Evolutionary conservation across 805 yeast genomes (phyloP), one percentile per base, ranked within the genome.

Genomic region (Barnettozyma salicaria): DNA sequence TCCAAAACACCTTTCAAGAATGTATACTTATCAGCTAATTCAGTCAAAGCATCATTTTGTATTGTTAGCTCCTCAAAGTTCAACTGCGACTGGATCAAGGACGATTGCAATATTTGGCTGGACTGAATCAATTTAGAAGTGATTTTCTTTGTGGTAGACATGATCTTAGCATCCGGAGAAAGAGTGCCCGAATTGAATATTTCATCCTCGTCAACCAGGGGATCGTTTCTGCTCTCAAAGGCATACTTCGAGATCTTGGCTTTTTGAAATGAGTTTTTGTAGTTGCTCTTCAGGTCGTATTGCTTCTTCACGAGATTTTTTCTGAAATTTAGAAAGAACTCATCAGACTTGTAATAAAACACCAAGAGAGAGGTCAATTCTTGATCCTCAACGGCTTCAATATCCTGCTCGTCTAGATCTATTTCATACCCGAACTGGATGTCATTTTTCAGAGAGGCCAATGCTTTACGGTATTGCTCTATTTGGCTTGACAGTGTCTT

Each of bases 131-230:
- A 34, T 10, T 42, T 41, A 4, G 53, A 44, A 7, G 57, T 54
- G 28, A 54, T 54, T 34, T 44, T 48, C 36, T 47, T 52, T 0
- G 52, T 54, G 5, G 58, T 50, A 12, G 42, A 29, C 40, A 52
- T 34, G 7, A 54, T 39, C 23, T 51, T 52, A 6, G 42, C 48
- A 38, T 52, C 53, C 2, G 47, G 43, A 4, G 51, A 31, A 7
- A 41, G 18, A 14, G 18, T 14, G n/a, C 14, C 29, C 10, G 41
- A 13, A 6, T 29, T 37, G 12, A n/a, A 10, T 8, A 32, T 18
- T 2, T 29, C 14, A n/a, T 37, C 32, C 3, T 27, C 31, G 7
- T 31, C 34, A n/a, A 26, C 25, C 23, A 13, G 8, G 6, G 27
- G 6, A 2, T 27, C 21, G 7, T 16, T 25, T 4, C n/a, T 19